A percentile compares a stretch with the other conserved stretches of the same genome.
Conservation (phyloP, 164 flowering plant species). For the Platanus orientalis region DNA sequence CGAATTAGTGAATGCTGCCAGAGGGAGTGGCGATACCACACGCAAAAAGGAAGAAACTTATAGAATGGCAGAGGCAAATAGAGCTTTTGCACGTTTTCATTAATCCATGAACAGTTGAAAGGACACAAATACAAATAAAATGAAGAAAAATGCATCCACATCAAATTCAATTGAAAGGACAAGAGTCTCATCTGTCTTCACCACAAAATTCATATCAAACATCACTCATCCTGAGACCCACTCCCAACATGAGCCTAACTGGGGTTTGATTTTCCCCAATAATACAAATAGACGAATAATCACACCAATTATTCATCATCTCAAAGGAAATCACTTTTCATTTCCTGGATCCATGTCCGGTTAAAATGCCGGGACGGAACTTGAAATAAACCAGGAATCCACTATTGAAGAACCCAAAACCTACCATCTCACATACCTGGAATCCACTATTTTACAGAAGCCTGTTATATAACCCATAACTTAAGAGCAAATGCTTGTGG, state of each 20-base stretch:
- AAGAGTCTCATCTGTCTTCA: not conserved
- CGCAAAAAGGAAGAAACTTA: too few relatives aligned
- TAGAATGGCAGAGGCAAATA: too few relatives aligned
- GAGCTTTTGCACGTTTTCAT: too few relatives aligned
- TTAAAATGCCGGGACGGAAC: constrained; percentile 15
- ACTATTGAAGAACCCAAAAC: not conserved
- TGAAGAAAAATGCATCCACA: too few relatives aligned
- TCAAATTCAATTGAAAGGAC: not conserved
- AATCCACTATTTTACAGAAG: constrained; percentile 4
- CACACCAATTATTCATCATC: not conserved
- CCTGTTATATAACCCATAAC: not conserved
- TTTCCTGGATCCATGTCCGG: constrained; percentile 6
- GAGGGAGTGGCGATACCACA: too few relatives aligned
- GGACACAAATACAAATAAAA: too few relatives aligned
- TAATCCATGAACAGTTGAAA: too few relatives aligned
- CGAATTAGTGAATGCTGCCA: too few relatives aligned
- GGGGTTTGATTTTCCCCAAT: constrained; percentile 7
- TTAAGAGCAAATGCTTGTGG: not conserved
- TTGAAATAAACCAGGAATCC: not conserved
- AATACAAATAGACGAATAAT: constrained; percentile 3
- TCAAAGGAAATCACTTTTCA: not conserved
- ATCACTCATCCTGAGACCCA: constrained; percentile 2
- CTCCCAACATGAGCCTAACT: not conserved
- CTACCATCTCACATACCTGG: not conserved
- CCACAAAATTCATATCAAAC: constrained; percentile 2